Conservation (phyloP, 1,284 basidiomycete species). For the Malassezia psittaci region DNA sequence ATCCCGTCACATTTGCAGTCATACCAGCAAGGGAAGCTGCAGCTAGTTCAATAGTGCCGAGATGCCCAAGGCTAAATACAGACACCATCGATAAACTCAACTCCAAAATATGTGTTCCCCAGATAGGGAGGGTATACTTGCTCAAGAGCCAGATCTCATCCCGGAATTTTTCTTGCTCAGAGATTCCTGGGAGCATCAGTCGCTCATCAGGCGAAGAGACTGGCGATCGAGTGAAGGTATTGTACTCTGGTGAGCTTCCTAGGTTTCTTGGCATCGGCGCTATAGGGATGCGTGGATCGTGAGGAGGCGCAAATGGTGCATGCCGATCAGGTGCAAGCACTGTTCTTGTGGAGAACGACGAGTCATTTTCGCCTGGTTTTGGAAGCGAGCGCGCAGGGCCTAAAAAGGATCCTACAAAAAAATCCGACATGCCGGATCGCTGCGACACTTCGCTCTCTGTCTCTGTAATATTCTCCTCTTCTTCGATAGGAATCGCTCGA, state of each 20-base stretch:
- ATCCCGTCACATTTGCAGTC: conserved; percentile 46
- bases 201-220: background rate
- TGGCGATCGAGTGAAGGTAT: conserved; percentile 5
- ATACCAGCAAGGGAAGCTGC: conserved; percentile 40
- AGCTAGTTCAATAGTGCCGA: conserved; percentile 41
- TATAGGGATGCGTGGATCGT: conserved; percentile 1
- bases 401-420: conserved; percentile 13
- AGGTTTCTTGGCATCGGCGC: background rate
- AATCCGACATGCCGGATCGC: conserved; percentile 10
- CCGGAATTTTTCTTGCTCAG: background rate
- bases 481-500: background rate
- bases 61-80: conserved; percentile 42
- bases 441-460: background rate
- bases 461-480: background rate
- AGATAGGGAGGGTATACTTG: conserved; percentile 35
- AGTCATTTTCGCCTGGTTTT: background rate
- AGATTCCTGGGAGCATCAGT: background rate
- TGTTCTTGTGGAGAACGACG: background rate
- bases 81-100: conserved; percentile 39
- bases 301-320: conserved; percentile 1
- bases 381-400: conserved; percentile 3
- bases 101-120: conserved; percentile 40
- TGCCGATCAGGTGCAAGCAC: background rate
- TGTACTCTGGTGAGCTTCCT: conserved; percentile 11
- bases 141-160: conserved; percentile 20